Evolutionary conservation across 768 basidiomycete genomes (phyloP).

Genomic region (Trametes meyenii): DNA sequence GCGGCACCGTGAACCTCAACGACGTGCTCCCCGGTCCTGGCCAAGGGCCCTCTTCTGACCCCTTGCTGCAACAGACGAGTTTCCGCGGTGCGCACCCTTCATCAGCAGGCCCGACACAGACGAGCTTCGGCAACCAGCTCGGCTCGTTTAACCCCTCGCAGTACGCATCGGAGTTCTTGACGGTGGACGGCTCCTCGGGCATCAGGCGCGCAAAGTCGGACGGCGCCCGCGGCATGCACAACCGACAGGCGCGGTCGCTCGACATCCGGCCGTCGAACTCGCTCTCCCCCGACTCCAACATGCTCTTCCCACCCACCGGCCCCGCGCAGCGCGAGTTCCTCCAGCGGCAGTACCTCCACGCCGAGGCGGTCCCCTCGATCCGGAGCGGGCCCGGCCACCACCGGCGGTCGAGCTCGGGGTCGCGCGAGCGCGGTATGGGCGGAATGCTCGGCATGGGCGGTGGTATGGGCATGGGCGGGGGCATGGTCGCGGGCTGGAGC

Average conservation of each 20-base stretch:
- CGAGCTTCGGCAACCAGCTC: constrained; percentile 26
- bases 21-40: constrained; percentile 41
- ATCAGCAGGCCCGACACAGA: constrained; percentile 33
- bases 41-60: constrained; percentile 24
- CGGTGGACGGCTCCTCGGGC: constrained; percentile 37
- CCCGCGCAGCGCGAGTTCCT: constrained; percentile 48
- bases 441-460: constrained; percentile 20
- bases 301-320: constrained; percentile 33
- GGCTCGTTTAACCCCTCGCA: constrained; percentile 17
- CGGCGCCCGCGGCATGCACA: constrained; percentile 41
- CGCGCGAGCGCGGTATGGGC: constrained; percentile 35
- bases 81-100: constrained; percentile 25
- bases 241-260: constrained; percentile 62
- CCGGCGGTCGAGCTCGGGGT: constrained; percentile 46
- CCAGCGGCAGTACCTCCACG: constrained; percentile 44
- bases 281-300: constrained; percentile 15
- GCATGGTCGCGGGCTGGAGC: constrained; percentile 26
- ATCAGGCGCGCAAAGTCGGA: constrained; percentile 60
- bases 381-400: constrained; percentile 39
- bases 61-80: constrained; percentile 8
- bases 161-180: constrained; percentile 34
- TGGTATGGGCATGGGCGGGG: constrained; percentile 17
- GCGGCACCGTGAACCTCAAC: constrained; percentile 42
- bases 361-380: constrained; percentile 40
- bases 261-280: constrained; percentile 50